Percentiles rank a stretch among this genome's conserved stretches.
phyloP scores from a whole-genome alignment of 768 basidiomycete genomes.

The Amanita pseudoporphyria region DNA sequence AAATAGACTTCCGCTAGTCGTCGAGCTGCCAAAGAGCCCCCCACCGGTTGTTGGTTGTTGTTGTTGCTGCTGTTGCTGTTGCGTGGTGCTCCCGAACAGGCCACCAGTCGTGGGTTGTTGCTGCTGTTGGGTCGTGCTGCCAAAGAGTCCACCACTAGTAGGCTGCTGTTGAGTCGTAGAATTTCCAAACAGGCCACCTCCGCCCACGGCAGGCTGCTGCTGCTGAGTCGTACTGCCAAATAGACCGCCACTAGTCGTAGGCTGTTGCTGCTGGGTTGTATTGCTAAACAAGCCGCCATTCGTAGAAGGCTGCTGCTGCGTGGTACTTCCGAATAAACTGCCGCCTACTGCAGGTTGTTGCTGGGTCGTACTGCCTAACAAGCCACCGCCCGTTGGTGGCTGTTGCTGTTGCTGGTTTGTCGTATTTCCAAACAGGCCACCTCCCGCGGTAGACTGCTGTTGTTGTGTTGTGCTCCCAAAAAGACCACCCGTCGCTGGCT shows the following conservation, averaged over 20 bases:
- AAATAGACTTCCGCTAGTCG: slow-evolving; percentile 11
- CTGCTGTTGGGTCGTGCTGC: slow-evolving; percentile 10
- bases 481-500: slow-evolving; percentile 12
- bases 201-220: neutral
- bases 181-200: slow-evolving; percentile 20
- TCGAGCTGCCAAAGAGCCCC: slow-evolving; percentile 8
- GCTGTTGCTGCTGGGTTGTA: slow-evolving; percentile 14
- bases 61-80: slow-evolving; percentile 3
- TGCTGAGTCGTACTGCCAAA: slow-evolving; percentile 17
- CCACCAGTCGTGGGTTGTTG: slow-evolving; percentile 14
- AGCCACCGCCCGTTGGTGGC: slow-evolving; percentile 10
- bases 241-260: slow-evolving; percentile 11
- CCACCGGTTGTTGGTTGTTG: slow-evolving; percentile 5
- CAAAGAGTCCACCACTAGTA: slow-evolving; percentile 11
- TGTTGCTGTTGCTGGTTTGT: slow-evolving; percentile 5
- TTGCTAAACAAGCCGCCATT: slow-evolving; percentile 18
- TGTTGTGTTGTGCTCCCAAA: slow-evolving; percentile 12
- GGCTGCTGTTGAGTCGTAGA: slow-evolving; percentile 4
- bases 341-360: slow-evolving; percentile 15
- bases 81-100: slow-evolving; percentile 1
- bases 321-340: slow-evolving; percentile 17
- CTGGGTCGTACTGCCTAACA: slow-evolving; percentile 16
- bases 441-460: neutral
- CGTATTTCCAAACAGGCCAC: slow-evolving; percentile 18
- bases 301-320: slow-evolving; percentile 11